phyloP scores from a whole-genome alignment of 352 stramenopile species.

The Phytopythium cucurbitacearum region DNA sequence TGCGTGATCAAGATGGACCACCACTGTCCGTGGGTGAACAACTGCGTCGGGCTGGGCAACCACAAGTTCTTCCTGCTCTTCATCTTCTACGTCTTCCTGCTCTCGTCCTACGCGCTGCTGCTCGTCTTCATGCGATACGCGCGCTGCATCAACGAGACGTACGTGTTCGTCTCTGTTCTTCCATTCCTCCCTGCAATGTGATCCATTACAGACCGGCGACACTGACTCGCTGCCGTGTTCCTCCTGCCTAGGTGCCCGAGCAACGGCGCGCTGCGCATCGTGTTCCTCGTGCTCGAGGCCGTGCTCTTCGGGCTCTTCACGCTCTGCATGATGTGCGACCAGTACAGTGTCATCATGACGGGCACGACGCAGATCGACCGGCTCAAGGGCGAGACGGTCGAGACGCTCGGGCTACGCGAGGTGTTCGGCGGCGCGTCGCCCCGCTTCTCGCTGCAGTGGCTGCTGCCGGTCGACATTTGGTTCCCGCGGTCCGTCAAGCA shows the following conservation, averaged over 20 bases:
- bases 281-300: constrained; percentile 85
- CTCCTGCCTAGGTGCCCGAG: constrained; percentile 50
- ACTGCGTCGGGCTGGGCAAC: constrained; percentile 98
- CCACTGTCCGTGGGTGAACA: constrained; percentile 99
- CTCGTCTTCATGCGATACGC: constrained; percentile 91
- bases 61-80: constrained; percentile 95
- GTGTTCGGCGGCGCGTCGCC: constrained; percentile 66
- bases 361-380: constrained; percentile 97
- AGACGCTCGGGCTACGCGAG: constrained; percentile 75
- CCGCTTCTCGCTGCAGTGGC: constrained; percentile 69
- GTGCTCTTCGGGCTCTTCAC: constrained; percentile 98
- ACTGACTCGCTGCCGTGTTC: constrained; percentile 1
- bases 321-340: constrained; percentile 98
- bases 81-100: constrained; percentile 92
- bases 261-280: constrained; percentile 67
- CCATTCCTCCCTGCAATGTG: too few species aligned
- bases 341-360: constrained; percentile 95
- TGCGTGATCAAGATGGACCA: constrained; percentile 99
- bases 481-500: constrained; percentile 85
- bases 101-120: constrained; percentile 92
- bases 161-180: constrained; percentile 15
- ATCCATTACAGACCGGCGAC: too few species aligned
- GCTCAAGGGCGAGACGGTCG: constrained; percentile 87
- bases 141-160: constrained; percentile 82
- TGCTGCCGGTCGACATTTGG: constrained; percentile 85